Conservation (phyloP, 176 grass and related monocot genomes). For the Leersia perrieri region DNA sequence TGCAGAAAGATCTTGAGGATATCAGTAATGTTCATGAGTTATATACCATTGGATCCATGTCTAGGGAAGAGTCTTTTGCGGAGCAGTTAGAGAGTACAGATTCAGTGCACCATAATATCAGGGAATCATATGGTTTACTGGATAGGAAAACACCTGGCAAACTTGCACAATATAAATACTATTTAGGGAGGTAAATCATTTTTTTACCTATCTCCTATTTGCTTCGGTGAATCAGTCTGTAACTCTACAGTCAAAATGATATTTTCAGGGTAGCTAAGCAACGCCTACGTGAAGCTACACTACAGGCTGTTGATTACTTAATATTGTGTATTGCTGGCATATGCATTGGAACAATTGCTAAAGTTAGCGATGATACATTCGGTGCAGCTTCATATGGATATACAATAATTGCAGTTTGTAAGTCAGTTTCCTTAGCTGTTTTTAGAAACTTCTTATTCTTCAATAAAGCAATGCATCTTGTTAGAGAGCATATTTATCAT, state of each 20-base stretch:
- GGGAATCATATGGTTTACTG: slow-evolving; percentile 39
- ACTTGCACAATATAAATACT: slow-evolving; percentile 60
- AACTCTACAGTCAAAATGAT: slow-evolving; percentile 26
- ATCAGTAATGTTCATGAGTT: slow-evolving; percentile 37
- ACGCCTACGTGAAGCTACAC: slow-evolving; percentile 52
- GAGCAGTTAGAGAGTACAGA: slow-evolving; percentile 29
- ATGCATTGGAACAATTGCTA: slow-evolving; percentile 69
- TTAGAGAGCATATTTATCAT: neutral
- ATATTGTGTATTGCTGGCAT: slow-evolving; percentile 73
- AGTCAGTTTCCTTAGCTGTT: slow-evolving; percentile 34
- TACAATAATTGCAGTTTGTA: slow-evolving; percentile 75
- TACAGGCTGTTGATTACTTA: slow-evolving; percentile 59
- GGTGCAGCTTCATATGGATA: slow-evolving; percentile 63
- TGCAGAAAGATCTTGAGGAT: slow-evolving; percentile 48
- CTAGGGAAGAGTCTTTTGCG: slow-evolving; percentile 35
- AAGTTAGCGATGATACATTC: slow-evolving; percentile 59
- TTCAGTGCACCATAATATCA: slow-evolving; percentile 29
- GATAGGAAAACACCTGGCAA: slow-evolving; percentile 58
- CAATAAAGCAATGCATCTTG: slow-evolving; percentile 8
- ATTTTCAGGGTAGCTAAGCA: slow-evolving; percentile 61
- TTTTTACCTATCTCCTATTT: slow-evolving; percentile 4
- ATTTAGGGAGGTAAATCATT: slow-evolving; percentile 67
- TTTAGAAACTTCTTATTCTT: slow-evolving; percentile 22
- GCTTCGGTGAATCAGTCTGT: slow-evolving; percentile 22
- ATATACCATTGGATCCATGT: slow-evolving; percentile 40